A percentile compares a stretch with the other conserved stretches of the same genome.
Evolutionary conservation across 2,329 filamentous ascomycete genomes (phyloP).

Genomic region (Ramularia collo-cygni): DNA sequence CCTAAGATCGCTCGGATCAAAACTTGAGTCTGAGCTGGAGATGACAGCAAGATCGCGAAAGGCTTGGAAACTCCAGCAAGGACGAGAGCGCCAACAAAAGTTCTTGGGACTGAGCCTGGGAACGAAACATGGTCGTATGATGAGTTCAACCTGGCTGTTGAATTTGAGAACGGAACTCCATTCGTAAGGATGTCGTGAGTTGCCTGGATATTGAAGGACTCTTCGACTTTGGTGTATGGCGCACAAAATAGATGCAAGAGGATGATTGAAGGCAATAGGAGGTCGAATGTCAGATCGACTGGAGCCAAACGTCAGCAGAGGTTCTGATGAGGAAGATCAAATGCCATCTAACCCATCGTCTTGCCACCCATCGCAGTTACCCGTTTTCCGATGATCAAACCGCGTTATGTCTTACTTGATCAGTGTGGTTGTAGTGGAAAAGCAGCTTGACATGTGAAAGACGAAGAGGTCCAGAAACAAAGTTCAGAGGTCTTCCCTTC

Average conservation of each 20-base stretch:
- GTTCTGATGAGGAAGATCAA: not conserved
- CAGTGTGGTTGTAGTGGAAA: too few species aligned
- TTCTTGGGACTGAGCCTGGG: constrained; percentile 83
- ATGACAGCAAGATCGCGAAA: constrained; percentile 51
- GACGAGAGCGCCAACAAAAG: constrained; percentile 74
- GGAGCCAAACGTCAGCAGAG: constrained; percentile 1
- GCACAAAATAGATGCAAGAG: constrained; percentile 40
- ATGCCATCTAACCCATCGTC: not conserved
- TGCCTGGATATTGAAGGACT: constrained; percentile 96
- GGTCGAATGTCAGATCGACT: constrained; percentile 44
- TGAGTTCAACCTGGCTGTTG: constrained; percentile 31
- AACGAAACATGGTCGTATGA: constrained; percentile 89
- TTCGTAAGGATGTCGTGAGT: constrained; percentile 81
- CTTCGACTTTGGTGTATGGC: constrained; percentile 95
- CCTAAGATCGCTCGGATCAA: constrained; percentile 71
- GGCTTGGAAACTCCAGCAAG: constrained; percentile 68
- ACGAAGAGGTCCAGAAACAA: too few species aligned
- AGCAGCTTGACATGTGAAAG: not conserved
- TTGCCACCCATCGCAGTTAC: constrained; percentile 2
- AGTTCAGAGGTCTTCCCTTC: not conserved
- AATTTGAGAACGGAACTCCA: constrained; percentile 54
- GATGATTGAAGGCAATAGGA: constrained; percentile 51
- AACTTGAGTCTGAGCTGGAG: constrained; percentile 51
- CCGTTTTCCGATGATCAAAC: too few species aligned
- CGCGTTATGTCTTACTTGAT: too few species aligned